A percentile compares a stretch with the other conserved stretches of the same genome.
phyloP scores from a whole-genome alignment of 495 filamentous ascomycete species.

The Acidomyces sp. region DNA sequence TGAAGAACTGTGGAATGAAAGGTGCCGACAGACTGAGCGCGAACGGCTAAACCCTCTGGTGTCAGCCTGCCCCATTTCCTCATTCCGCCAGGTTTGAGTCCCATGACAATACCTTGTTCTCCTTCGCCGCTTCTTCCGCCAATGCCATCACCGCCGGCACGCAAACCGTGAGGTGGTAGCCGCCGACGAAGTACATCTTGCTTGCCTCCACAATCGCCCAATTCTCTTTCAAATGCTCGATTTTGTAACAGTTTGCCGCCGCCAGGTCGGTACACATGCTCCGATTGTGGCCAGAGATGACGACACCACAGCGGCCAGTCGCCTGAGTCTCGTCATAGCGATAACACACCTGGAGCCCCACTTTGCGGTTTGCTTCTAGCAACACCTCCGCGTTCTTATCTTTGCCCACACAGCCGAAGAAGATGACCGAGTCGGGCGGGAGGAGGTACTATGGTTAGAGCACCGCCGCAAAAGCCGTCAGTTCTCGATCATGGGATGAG shows the following conservation, averaged over 20 bases:
- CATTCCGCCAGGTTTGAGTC: too few species aligned
- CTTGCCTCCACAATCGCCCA: slow-evolving; percentile 85
- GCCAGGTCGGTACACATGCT: slow-evolving; percentile 91
- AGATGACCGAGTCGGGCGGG: slow-evolving; percentile 71
- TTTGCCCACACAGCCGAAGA: slow-evolving; percentile 81
- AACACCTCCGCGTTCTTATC: slow-evolving; percentile 87
- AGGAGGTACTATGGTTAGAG: slow-evolving; percentile 70
- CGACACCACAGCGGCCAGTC: slow-evolving; percentile 87
- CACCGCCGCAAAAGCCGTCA: too few species aligned
- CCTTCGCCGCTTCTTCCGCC: slow-evolving; percentile 70
- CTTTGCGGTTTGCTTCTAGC: slow-evolving; percentile 61
- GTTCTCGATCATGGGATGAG: too few species aligned
- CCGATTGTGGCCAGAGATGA: slow-evolving; percentile 90
- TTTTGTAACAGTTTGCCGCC: slow-evolving; percentile 91
- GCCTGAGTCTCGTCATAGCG: slow-evolving; percentile 65
- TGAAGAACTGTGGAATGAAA: slow-evolving; percentile 96
- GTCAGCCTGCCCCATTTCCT: slow-evolving; percentile 4
- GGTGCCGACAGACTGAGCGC: slow-evolving; percentile 82
- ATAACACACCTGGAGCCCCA: slow-evolving; percentile 85
- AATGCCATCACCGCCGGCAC: slow-evolving; percentile 80
- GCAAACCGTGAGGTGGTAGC: slow-evolving; percentile 80
- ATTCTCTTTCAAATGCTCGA: slow-evolving; percentile 87
- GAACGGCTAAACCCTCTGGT: slow-evolving; percentile 48
- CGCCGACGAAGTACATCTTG: slow-evolving; percentile 80
- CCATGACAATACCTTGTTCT: slow-evolving; percentile 56